These are phyloP conservation scores for Xylaria sp. DNA, from an alignment of 2,329 filamentous ascomycete genomes.

Conservation along the genomic window DNA sequence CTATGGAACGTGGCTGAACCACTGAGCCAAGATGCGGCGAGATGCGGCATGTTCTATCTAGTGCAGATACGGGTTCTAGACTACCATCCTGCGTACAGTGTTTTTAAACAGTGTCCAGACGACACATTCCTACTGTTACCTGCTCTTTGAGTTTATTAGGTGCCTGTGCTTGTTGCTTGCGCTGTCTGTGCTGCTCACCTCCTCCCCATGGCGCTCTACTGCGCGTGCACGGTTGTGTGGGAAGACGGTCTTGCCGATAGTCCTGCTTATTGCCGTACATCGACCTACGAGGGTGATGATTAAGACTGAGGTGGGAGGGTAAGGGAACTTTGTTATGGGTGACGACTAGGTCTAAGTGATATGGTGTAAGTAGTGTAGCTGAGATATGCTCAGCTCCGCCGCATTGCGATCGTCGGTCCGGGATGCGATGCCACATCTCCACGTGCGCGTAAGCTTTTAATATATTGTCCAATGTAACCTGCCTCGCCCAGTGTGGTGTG, in stretches of 20 bases:
- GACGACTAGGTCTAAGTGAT: not conserved
- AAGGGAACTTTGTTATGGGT: not conserved
- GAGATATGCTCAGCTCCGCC: not conserved
- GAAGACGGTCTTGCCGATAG: too few species aligned
- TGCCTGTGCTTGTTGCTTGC: not conserved
- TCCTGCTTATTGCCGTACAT: too few species aligned
- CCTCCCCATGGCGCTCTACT: too few species aligned
- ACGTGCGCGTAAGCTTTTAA: slow-evolving; percentile 18
- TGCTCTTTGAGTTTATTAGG: too few species aligned
- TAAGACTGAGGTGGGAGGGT: not conserved
- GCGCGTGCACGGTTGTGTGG: too few species aligned
- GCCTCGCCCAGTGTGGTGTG: not conserved
- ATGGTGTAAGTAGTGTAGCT: not conserved
- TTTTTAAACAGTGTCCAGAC: too few species aligned
- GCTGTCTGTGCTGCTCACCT: not conserved
- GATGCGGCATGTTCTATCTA: not conserved
- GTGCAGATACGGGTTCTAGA: not conserved
- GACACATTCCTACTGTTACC: too few species aligned
- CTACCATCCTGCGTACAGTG: too few species aligned
- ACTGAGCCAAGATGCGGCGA: not conserved
- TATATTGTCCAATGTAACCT: slow-evolving; percentile 8
- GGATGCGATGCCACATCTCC: slow-evolving; percentile 16
- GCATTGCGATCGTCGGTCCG: slow-evolving; percentile 4
- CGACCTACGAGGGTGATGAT: not conserved
- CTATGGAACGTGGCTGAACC: slow-evolving; percentile 8